These are phyloP conservation scores for Calocybe gangraenosa DNA, from an alignment of 768 basidiomycete genomes.

Conservation along the genomic window DNA sequence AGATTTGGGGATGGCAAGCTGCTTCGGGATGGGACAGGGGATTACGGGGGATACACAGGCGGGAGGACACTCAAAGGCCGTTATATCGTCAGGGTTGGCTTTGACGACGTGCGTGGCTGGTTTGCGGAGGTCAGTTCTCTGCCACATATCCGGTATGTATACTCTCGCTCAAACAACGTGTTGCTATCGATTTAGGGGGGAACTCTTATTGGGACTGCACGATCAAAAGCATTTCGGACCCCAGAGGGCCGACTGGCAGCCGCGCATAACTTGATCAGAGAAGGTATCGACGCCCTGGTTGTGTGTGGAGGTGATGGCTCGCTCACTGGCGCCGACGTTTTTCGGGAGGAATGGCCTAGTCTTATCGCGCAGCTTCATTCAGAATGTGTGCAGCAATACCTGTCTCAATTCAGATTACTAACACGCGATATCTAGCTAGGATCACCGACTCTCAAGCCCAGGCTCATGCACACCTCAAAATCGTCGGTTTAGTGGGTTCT, in stretches of 20 bases:
- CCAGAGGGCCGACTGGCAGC: slow-evolving; percentile 85
- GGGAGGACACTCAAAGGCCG: slow-evolving; percentile 81
- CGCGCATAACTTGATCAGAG: slow-evolving; percentile 87
- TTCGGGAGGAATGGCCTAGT: slow-evolving; percentile 92
- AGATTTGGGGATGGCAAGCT: slow-evolving; percentile 80
- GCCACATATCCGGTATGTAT: not conserved
- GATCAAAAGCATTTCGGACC: slow-evolving; percentile 80
- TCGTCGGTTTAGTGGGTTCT: slow-evolving; percentile 97
- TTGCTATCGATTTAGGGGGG: slow-evolving; percentile 56
- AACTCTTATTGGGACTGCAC: slow-evolving; percentile 94
- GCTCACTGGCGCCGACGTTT: slow-evolving; percentile 92
- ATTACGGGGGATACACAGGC: slow-evolving; percentile 63
- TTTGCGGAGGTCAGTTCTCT: slow-evolving; percentile 65
- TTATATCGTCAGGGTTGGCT: slow-evolving; percentile 94
- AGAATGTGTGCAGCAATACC: slow-evolving; percentile 40
- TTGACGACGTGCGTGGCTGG: slow-evolving; percentile 98
- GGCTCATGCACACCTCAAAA: slow-evolving; percentile 81
- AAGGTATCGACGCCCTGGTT: slow-evolving; percentile 95
- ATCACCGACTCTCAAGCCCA: slow-evolving; percentile 73
- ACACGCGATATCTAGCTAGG: slow-evolving; percentile 36
- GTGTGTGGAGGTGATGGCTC: slow-evolving; percentile 98
- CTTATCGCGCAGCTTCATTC: slow-evolving; percentile 66
- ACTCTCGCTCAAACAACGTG: not conserved
- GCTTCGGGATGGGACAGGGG: slow-evolving; percentile 78
- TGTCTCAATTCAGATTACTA: not conserved